A percentile compares a stretch with the other conserved stretches of the same genome.
phyloP scores from a whole-genome alignment of 2,329 filamentous ascomycete genomes.

The Teratosphaeria viscida region DNA sequence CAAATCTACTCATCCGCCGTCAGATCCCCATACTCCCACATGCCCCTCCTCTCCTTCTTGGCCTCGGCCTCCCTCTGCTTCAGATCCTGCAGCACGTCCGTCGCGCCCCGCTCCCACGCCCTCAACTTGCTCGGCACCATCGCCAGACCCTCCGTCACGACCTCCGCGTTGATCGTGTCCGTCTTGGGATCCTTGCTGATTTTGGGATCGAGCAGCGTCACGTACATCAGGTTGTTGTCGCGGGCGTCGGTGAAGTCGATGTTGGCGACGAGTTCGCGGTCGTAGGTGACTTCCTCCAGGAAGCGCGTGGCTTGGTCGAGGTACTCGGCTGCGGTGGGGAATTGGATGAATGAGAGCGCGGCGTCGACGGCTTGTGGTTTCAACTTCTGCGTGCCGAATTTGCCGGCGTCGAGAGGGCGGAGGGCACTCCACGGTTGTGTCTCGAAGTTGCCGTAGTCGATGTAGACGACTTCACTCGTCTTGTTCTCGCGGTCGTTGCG shows the following conservation, averaged over 20 bases:
- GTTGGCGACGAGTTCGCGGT: conserved; percentile 70
- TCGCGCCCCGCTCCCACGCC: conserved; percentile 74
- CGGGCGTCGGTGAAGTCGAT: conserved; percentile 73
- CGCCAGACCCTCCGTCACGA: conserved; percentile 71
- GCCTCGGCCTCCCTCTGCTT: conserved; percentile 66
- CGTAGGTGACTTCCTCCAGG: conserved; percentile 61
- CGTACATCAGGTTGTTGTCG: conserved; percentile 64
- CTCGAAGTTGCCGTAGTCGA: conserved; percentile 95
- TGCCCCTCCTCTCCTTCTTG: conserved; percentile 69
- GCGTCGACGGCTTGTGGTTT: conserved; percentile 82
- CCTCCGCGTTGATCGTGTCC: conserved; percentile 81
- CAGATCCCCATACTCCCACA: conserved; percentile 98
- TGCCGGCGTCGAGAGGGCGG: conserved; percentile 64
- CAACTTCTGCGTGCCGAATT: conserved; percentile 73
- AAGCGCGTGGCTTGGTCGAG: conserved; percentile 67
- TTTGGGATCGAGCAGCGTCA: conserved; percentile 78
- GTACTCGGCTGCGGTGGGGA: conserved; percentile 74
- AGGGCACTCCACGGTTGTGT: conserved; percentile 75
- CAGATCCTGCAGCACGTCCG: conserved; percentile 60
- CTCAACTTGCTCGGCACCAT: conserved; percentile 90
- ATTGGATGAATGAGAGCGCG: conserved; percentile 76
- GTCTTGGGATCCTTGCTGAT: conserved; percentile 46
- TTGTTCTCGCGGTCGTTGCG: conserved; percentile 86
- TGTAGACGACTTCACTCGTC: conserved; percentile 81
- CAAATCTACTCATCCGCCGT: conserved; percentile 56